These are phyloP conservation scores for Fusarium sp. DNA, from an alignment of 2,329 filamentous ascomycete genomes.

Conservation along the genomic window DNA sequence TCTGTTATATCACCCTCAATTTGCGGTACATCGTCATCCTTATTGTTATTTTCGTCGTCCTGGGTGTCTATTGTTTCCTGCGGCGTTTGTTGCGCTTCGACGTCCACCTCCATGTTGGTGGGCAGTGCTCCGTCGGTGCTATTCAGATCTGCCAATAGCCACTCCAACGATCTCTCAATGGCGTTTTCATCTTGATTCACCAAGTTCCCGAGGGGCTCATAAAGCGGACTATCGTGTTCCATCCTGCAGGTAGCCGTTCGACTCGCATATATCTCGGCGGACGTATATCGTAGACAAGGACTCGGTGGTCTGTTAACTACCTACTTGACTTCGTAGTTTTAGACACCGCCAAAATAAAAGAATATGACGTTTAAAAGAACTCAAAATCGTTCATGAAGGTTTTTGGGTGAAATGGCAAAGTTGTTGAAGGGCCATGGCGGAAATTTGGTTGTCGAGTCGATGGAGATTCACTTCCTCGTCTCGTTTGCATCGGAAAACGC, in stretches of 20 bases:
- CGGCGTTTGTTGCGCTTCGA: neutral
- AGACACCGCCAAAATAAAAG: neutral
- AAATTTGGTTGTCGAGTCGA: slow-evolving; percentile 8
- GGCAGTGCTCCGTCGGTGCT: slow-evolving; percentile 7
- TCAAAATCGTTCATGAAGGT: too few relatives aligned
- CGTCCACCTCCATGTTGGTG: neutral
- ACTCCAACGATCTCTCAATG: slow-evolving; percentile 23
- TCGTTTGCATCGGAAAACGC: slow-evolving; percentile 35
- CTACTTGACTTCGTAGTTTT: neutral
- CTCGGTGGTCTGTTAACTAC: slow-evolving; percentile 9
- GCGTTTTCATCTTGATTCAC: slow-evolving; percentile 7
- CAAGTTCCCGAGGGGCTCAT: slow-evolving; percentile 19
- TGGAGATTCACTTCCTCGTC: slow-evolving; percentile 21
- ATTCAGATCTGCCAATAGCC: slow-evolving; percentile 16
- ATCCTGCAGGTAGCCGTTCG: slow-evolving; percentile 26
- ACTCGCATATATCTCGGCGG: slow-evolving; percentile 3
- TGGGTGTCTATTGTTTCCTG: neutral
- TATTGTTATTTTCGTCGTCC: neutral
- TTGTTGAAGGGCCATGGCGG: slow-evolving; percentile 9
- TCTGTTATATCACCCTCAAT: neutral
- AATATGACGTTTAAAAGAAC: too few relatives aligned
- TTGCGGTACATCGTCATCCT: neutral
- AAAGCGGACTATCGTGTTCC: slow-evolving; percentile 27
- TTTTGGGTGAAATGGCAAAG: neutral
- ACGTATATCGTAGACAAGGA: slow-evolving; percentile 12